Conservation (phyloP, 139 green algal species). For the Chlamydomonas sphaeroides region DNA sequence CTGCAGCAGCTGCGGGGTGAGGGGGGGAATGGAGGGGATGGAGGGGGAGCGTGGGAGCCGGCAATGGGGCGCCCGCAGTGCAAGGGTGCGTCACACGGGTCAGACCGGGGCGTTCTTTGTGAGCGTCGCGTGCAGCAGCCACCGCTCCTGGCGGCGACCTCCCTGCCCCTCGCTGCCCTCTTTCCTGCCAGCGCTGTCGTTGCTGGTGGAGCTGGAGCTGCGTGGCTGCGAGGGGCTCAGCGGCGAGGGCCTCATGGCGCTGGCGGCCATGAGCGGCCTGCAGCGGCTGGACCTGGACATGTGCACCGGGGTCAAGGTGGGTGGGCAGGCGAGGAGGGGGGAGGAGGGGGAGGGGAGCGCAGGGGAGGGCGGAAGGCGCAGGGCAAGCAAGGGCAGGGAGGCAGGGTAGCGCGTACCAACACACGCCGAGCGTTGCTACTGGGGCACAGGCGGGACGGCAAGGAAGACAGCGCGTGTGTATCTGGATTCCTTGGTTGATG, state of each 20-base stretch:
- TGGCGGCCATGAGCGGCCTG: not conserved
- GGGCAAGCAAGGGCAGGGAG: no score
- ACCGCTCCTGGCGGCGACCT: not conserved
- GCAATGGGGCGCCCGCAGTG: no score
- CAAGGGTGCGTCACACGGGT: no score
- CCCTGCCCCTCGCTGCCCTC: not conserved
- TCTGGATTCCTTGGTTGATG: no score
- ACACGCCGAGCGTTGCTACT: no score
- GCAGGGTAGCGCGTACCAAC: no score
- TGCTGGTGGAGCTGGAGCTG: slow-evolving; percentile 29
- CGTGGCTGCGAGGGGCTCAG: slow-evolving; percentile 24
- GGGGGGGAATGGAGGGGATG: no score
- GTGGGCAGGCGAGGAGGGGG: not conserved
- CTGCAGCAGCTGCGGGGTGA: slow-evolving; percentile 9
- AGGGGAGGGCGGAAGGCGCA: not conserved
- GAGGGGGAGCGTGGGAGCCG: no score
- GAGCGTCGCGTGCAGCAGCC: not conserved
- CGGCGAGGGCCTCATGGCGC: not conserved
- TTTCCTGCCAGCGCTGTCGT: slow-evolving; percentile 3
- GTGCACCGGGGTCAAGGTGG: slow-evolving; percentile 20
- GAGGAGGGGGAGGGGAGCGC: no score
- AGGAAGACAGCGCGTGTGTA: no score
- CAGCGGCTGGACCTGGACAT: slow-evolving; percentile 25
- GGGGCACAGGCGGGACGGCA: no score
- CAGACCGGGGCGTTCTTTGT: no score